Evolutionary conservation across 2,329 filamentous ascomycete species (phyloP).

Genomic region (Diaporthe vexans): DNA sequence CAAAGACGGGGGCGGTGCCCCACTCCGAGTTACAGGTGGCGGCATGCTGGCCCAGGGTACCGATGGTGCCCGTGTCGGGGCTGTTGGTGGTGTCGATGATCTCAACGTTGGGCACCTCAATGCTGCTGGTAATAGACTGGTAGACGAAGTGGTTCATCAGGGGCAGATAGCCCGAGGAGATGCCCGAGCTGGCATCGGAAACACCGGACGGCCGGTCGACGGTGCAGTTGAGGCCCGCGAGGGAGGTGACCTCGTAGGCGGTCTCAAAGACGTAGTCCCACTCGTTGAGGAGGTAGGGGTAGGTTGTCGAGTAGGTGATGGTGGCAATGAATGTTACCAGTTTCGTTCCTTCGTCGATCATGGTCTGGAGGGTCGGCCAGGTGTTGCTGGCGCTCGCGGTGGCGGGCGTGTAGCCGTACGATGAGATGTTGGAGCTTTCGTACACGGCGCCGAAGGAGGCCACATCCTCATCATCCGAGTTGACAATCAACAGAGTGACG

Average conservation of each 20-base stretch:
- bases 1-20: constrained; percentile 76
- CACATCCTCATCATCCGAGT: constrained; percentile 72
- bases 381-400: constrained; percentile 56
- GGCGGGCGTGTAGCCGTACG: constrained; percentile 71
- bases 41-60: constrained; percentile 68
- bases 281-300: constrained; percentile 74
- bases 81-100: constrained; percentile 76
- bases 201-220: constrained; percentile 74
- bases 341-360: constrained; percentile 76
- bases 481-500: constrained; percentile 81
- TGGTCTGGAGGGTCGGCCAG: constrained; percentile 80
- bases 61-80: constrained; percentile 64
- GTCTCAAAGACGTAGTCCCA: constrained; percentile 82
- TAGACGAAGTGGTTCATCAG: constrained; percentile 88
- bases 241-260: constrained; percentile 72
- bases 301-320: constrained; percentile 54
- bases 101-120: constrained; percentile 73
- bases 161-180: constrained; percentile 73
- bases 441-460: constrained; percentile 69
- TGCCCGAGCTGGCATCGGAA: constrained; percentile 63
- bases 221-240: constrained; percentile 79
- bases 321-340: constrained; percentile 79
- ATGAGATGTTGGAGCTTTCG: constrained; percentile 69
- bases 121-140: constrained; percentile 63
- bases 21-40: constrained; percentile 69